phyloP scores from a whole-genome alignment of 148 eudicot species.

The Camellia sinensis region DNA sequence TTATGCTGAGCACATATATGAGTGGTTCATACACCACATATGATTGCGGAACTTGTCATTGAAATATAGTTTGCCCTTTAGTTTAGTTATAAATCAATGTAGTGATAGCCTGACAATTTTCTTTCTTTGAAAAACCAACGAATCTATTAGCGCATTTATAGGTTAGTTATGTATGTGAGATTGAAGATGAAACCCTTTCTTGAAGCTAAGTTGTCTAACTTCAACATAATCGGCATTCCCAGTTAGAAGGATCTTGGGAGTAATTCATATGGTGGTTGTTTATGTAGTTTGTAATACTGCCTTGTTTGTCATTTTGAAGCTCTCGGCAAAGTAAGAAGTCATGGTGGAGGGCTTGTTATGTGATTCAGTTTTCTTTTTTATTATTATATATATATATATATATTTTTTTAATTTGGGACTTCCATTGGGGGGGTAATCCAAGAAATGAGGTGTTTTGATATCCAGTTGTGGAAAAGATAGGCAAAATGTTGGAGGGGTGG shows the following conservation, averaged over 20 bases:
- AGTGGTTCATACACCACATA: background rate
- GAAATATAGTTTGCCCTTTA: background rate
- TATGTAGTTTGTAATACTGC: background rate
- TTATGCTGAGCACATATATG: background rate
- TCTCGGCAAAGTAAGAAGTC: background rate
- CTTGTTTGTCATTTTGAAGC: conserved; percentile 1
- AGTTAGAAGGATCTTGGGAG: background rate
- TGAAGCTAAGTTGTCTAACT: background rate
- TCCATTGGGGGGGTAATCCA: too few relatives aligned
- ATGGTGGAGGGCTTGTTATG: background rate
- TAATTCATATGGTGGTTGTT: background rate
- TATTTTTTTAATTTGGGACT: background rate
- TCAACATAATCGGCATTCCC: background rate
- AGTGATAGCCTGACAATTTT: background rate
- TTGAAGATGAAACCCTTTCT: background rate
- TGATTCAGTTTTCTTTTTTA: background rate
- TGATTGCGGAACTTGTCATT: background rate
- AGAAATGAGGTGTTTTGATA: too few relatives aligned
- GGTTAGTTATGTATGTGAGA: background rate
- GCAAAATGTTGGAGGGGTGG: too few relatives aligned
- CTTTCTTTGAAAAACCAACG: background rate
- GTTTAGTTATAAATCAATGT: background rate
- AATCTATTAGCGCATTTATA: background rate
- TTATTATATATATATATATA: too few relatives aligned
- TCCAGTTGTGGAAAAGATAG: too few relatives aligned